Evolutionary conservation across 2,329 filamentous ascomycete genomes (phyloP).

Genomic region (Ceratocystis papillata): DNA sequence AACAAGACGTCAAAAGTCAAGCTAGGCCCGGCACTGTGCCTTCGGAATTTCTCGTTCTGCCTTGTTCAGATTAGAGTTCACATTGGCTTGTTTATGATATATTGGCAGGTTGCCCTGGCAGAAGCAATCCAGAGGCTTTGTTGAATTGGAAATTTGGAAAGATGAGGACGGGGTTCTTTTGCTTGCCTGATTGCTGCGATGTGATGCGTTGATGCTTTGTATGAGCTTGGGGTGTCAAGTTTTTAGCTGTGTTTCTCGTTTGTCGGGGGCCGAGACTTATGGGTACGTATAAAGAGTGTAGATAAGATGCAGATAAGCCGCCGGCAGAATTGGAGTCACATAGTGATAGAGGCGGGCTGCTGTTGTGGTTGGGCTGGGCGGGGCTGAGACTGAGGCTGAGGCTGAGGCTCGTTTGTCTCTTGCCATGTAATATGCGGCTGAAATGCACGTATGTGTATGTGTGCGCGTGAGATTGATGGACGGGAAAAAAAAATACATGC

Average conservation of each 20-base stretch:
- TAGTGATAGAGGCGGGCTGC: background rate
- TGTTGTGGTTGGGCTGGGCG: too few species aligned
- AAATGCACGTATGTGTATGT: background rate
- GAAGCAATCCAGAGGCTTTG: too few species aligned
- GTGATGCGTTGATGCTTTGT: too few species aligned
- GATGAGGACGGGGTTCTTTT: too few species aligned
- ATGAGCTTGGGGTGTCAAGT: background rate
- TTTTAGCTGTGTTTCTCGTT: background rate
- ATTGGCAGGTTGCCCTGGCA: too few species aligned
- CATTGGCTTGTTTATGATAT: too few species aligned
- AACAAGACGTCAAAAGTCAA: too few species aligned
- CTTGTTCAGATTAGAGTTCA: too few species aligned
- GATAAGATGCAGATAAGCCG: background rate
- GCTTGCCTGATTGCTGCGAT: too few species aligned
- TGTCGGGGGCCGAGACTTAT: background rate
- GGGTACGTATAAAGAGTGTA: background rate
- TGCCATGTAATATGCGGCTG: background rate
- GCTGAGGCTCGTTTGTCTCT: constrained; percentile 1
- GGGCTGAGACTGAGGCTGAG: background rate
- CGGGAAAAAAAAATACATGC: background rate
- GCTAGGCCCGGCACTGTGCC: too few species aligned
- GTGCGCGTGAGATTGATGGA: background rate
- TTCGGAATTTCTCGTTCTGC: too few species aligned
- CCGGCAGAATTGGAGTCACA: background rate
- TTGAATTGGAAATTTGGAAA: too few species aligned